Evolutionary conservation across 495 filamentous ascomycete genomes (phyloP).

Genomic region (Beverwykella pulmonaria): DNA sequence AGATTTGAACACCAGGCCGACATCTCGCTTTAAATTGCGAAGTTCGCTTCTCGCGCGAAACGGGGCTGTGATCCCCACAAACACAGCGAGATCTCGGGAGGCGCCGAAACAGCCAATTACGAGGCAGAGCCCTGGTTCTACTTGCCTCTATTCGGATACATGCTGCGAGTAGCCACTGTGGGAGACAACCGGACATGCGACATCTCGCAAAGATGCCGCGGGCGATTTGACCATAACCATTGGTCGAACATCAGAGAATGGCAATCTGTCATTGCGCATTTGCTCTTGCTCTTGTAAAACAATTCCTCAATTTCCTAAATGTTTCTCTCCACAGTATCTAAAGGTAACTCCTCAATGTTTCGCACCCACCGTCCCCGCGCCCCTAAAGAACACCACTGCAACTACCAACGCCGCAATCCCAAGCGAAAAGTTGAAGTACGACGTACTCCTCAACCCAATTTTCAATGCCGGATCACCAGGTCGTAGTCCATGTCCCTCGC

Average conservation of each 20-base stretch:
- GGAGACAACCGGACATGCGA: too few species aligned
- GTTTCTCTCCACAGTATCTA: too few species aligned
- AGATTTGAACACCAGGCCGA: background rate
- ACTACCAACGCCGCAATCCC: conserved; percentile 27
- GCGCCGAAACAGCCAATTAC: background rate
- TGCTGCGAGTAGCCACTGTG: background rate
- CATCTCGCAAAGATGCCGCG: background rate
- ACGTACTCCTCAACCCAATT: conserved; percentile 55
- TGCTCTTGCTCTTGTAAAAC: background rate
- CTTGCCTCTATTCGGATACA: background rate
- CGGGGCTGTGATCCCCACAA: background rate
- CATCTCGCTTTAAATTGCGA: background rate
- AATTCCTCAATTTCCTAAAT: too few species aligned
- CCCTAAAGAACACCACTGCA: conserved; percentile 39
- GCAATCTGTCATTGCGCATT: too few species aligned
- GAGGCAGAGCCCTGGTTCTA: too few species aligned
- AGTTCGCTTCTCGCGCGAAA: background rate
- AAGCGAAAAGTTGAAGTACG: conserved; percentile 57
- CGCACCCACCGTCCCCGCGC: conserved; percentile 39
- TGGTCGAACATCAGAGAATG: too few species aligned
- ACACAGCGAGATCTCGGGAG: background rate
- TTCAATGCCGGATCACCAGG: conserved; percentile 49
- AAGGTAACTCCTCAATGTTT: conserved; percentile 16
- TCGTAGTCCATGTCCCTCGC: conserved; percentile 36
- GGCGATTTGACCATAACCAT: background rate